Conservation (phyloP, 2,329 filamentous ascomycete genomes). For the Neonectria sp. region DNA sequence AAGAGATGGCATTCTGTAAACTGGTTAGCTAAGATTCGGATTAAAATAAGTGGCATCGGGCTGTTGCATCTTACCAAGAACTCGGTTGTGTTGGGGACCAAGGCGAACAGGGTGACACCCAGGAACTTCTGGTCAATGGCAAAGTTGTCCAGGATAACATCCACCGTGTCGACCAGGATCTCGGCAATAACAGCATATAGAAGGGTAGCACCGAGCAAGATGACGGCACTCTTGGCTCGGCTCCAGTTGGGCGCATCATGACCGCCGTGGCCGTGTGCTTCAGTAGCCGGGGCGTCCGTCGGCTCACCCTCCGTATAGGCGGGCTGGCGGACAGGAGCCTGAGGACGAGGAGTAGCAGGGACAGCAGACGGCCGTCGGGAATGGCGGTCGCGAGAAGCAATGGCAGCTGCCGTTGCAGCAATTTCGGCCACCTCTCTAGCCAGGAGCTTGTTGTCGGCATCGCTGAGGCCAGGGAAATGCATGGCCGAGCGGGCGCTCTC, state of each 20-base stretch:
- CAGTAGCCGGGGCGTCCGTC: constrained; percentile 51
- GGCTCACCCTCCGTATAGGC: constrained; percentile 36
- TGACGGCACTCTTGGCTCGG: constrained; percentile 88
- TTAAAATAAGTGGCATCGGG: constrained; percentile 16
- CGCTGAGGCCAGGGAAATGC: constrained; percentile 79
- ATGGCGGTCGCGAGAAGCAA: constrained; percentile 82
- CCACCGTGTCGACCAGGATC: constrained; percentile 96
- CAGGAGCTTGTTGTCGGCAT: constrained; percentile 85
- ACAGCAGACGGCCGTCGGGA: constrained; percentile 56
- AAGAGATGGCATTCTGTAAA: constrained; percentile 91
- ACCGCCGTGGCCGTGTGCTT: constrained; percentile 72
- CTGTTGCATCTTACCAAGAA: constrained; percentile 79
- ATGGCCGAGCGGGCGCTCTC: constrained; percentile 60
- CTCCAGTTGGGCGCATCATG: constrained; percentile 99
- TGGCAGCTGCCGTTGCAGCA: constrained; percentile 89
- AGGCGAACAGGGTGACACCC: constrained; percentile 94
- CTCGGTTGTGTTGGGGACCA: constrained; percentile 98
- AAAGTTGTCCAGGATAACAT: constrained; percentile 92
- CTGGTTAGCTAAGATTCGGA: constrained; percentile 23
- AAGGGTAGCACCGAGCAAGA: constrained; percentile 89
- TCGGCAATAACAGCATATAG: constrained; percentile 98
- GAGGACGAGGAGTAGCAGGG: constrained; percentile 45
- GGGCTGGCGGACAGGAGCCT: constrained; percentile 53
- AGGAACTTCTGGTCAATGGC: constrained; percentile 98
- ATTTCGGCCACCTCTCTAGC: constrained; percentile 93